Evolutionary conservation across 2,329 filamentous ascomycete species (phyloP).

Genomic region (Paracamarosporium sp.): DNA sequence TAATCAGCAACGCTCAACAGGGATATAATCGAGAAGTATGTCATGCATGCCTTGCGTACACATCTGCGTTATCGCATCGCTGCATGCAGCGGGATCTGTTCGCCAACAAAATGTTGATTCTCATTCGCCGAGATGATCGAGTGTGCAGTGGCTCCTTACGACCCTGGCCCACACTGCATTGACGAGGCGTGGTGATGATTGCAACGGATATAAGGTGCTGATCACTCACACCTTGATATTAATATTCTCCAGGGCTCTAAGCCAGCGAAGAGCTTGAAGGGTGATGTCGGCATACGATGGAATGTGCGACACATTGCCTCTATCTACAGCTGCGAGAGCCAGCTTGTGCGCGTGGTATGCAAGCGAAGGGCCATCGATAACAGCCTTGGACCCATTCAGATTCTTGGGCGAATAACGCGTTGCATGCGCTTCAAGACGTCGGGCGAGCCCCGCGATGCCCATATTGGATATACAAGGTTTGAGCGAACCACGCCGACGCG

Average conservation of each 20-base stretch:
- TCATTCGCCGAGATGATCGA: neutral
- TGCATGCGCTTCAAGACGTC: constrained; percentile 39
- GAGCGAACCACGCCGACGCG: neutral
- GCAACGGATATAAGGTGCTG: constrained; percentile 18
- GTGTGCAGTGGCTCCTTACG: neutral
- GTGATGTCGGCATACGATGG: constrained; percentile 67
- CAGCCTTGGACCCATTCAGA: constrained; percentile 32
- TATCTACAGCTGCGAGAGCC: constrained; percentile 50
- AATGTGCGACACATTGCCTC: constrained; percentile 26
- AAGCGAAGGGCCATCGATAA: constrained; percentile 80
- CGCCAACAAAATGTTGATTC: constrained; percentile 2
- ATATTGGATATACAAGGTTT: constrained; percentile 23
- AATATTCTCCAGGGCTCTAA: constrained; percentile 64
- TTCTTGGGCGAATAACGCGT: constrained; percentile 27
- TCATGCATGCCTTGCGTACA: constrained; percentile 24
- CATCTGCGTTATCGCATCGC: constrained; percentile 14
- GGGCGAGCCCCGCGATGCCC: constrained; percentile 43
- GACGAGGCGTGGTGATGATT: constrained; percentile 12
- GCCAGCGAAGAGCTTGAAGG: constrained; percentile 60
- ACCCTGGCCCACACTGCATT: constrained; percentile 7
- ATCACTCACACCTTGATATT: constrained; percentile 68
- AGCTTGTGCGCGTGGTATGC: constrained; percentile 72
- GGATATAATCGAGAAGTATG: constrained; percentile 14
- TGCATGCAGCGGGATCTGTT: constrained; percentile 17
- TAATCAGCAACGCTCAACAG: constrained; percentile 26